Evolutionary conservation across 1,139 yeast genomes (phyloP).

Genomic region (Yamadazyma diospyri): DNA sequence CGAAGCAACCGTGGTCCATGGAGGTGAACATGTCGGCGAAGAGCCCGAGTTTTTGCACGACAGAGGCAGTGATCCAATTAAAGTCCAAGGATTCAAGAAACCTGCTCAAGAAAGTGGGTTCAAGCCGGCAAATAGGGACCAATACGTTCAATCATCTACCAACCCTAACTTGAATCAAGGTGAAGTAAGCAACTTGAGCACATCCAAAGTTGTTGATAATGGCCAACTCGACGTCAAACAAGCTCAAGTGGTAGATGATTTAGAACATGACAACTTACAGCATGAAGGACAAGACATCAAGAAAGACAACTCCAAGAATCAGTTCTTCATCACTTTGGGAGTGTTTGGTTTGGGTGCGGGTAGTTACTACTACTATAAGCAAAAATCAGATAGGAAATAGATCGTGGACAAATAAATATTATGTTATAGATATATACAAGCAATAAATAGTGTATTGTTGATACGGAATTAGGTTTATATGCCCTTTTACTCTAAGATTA

Average conservation of each 20-base stretch:
- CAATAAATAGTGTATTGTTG: slow-evolving; percentile 6
- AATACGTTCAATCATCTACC: slow-evolving; percentile 40
- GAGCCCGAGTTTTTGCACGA: slow-evolving; percentile 43
- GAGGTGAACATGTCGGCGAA: slow-evolving; percentile 39
- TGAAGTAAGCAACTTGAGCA: slow-evolving; percentile 36
- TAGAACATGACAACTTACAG: slow-evolving; percentile 35
- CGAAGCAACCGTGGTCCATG: slow-evolving; percentile 39
- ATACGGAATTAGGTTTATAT: neutral
- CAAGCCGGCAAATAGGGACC: slow-evolving; percentile 40
- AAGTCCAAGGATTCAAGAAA: slow-evolving; percentile 16
- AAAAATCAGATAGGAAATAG: slow-evolving; percentile 1
- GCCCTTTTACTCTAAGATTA: neutral
- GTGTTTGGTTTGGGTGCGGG: slow-evolving; percentile 26
- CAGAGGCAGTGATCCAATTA: slow-evolving; percentile 29
- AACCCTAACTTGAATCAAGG: slow-evolving; percentile 41
- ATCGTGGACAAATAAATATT: slow-evolving; percentile 1
- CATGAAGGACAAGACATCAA: slow-evolving; percentile 15
- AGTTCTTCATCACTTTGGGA: slow-evolving; percentile 17
- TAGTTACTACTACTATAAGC: slow-evolving; percentile 12
- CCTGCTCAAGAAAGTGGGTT: slow-evolving; percentile 14
- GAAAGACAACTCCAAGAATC: slow-evolving; percentile 7
- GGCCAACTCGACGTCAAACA: slow-evolving; percentile 27
- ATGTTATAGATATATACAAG: slow-evolving; percentile 6
- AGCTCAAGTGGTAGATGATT: slow-evolving; percentile 34
- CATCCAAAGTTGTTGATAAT: slow-evolving; percentile 35